Evolutionary conservation across 495 filamentous ascomycete genomes (phyloP).

Genomic region (Xylaria bambusicola): DNA sequence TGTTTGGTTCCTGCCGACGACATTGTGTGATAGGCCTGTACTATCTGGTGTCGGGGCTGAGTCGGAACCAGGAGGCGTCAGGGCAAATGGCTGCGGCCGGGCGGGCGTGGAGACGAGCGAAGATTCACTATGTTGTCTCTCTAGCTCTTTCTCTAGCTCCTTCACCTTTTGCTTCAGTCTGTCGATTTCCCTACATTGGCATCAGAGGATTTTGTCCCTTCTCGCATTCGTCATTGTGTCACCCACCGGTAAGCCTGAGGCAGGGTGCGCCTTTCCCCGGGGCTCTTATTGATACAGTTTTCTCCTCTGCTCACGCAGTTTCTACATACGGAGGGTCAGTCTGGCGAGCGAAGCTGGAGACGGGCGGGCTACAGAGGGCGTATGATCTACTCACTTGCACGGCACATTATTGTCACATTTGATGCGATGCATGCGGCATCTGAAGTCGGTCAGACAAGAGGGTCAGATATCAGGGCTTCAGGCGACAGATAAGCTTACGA

Average conservation of each 20-base stretch:
- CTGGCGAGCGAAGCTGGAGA: not conserved
- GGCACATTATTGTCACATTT: slow-evolving; percentile 50
- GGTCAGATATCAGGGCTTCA: not conserved
- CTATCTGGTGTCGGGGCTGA: slow-evolving; percentile 5
- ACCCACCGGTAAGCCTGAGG: slow-evolving; percentile 37
- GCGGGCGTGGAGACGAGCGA: not conserved
- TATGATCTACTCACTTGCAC: slow-evolving; percentile 30
- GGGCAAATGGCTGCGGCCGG: slow-evolving; percentile 8
- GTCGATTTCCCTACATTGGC: slow-evolving; percentile 42
- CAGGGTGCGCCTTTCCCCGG: slow-evolving; percentile 37
- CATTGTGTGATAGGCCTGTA: slow-evolving; percentile 10
- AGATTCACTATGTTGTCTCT: slow-evolving; percentile 15
- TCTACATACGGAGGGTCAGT: slow-evolving; percentile 13
- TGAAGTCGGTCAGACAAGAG: slow-evolving; percentile 10
- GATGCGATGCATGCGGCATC: slow-evolving; percentile 47
- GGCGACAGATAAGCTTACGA: slow-evolving; percentile 30
- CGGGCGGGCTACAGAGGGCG: not conserved
- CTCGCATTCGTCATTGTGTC: not conserved
- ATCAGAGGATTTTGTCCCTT: slow-evolving; percentile 5
- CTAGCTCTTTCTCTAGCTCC: slow-evolving; percentile 41
- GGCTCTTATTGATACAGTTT: slow-evolving; percentile 40
- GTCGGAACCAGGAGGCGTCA: slow-evolving; percentile 17
- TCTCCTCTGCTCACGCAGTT: slow-evolving; percentile 47
- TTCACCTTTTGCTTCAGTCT: slow-evolving; percentile 38
- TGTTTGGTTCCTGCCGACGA: slow-evolving; percentile 9